Base-by-base conservation (phyloP, 306 rosid genomes). In the Inga oerstediana region DNA sequence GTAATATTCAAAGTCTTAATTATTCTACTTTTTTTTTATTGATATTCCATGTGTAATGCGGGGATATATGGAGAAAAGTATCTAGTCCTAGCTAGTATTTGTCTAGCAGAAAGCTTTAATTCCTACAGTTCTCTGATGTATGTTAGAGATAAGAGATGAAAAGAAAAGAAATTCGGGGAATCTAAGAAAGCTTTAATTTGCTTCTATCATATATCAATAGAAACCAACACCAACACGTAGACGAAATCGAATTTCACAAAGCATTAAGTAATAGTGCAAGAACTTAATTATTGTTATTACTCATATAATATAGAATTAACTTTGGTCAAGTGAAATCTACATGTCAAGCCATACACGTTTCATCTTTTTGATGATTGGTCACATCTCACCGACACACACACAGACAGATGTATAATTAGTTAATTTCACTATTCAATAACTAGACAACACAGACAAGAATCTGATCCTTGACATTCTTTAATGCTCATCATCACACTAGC, bases 381-480 rank as follows among this genome's bases (percentile, higher is more conserved):
- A 48, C 41, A 76, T 9, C 66, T 59, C 66, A 59, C 34, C 2
- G 12, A 59, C 14, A 22, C 2, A 49, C 15, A 11, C 5, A 49
- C 16, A 48, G 4, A 45, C 13, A 45, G 49, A 14, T 39, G 1
- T 39, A 10, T 20, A 22, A 22, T 10, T 62, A 78, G 43, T 74
- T 27, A 27, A 27, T 27, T 27, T 0, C 30, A 27, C 58, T 79
- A 75, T 75, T 66, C 37, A 45, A 11, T 66, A 56, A 78, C 67
- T 9, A 62, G 54, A 67, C 54, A 52, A 79, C 83, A 73, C 43
- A 41, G 15, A 10, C 24, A 68, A 81, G 88, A 80, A 84, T 81
- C 87, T 7, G 78, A 88, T 85, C 15, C 91, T 78, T 24, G 66
- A 43, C 64, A 64, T 3, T 76, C 78, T 46, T 71, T 56, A 24